Evolutionary conservation across 2,329 filamentous ascomycete species (phyloP).

Genomic region (Fusarium haematococcum): DNA sequence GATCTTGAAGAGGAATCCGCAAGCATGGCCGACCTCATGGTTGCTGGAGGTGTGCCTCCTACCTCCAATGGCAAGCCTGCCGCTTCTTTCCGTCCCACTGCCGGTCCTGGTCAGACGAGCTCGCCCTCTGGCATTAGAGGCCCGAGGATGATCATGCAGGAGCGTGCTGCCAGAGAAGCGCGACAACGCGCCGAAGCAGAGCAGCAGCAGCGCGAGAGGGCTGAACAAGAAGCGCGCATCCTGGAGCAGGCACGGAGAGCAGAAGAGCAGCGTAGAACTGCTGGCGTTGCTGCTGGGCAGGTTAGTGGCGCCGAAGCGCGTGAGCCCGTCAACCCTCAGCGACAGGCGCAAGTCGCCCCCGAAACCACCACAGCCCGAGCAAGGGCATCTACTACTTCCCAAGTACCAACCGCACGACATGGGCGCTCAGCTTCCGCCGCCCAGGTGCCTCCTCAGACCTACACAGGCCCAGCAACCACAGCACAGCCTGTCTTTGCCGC

Average conservation of each 20-base stretch:
- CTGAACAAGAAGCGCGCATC: slow-evolving; percentile 67
- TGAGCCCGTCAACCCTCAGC: slow-evolving; percentile 50
- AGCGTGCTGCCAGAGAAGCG: slow-evolving; percentile 82
- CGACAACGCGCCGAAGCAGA: slow-evolving; percentile 76
- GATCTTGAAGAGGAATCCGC: slow-evolving; percentile 90
- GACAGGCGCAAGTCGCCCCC: slow-evolving; percentile 43
- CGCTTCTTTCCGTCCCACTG: slow-evolving; percentile 57
- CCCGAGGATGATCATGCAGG: slow-evolving; percentile 91
- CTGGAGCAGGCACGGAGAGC: slow-evolving; percentile 67
- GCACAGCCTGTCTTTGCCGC: slow-evolving; percentile 30
- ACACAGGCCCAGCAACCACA: slow-evolving; percentile 31
- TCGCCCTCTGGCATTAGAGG: slow-evolving; percentile 79
- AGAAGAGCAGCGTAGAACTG: slow-evolving; percentile 68
- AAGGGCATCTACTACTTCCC: slow-evolving; percentile 44
- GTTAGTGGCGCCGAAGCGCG: slow-evolving; percentile 46
- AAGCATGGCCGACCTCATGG: slow-evolving; percentile 85
- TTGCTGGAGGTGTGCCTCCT: slow-evolving; percentile 66
- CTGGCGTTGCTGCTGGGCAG: slow-evolving; percentile 57
- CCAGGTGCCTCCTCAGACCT: slow-evolving; percentile 38
- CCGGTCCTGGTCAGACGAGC: slow-evolving; percentile 63
- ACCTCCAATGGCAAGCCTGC: slow-evolving; percentile 67
- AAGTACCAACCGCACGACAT: slow-evolving; percentile 39
- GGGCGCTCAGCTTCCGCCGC: slow-evolving; percentile 28
- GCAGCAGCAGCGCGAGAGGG: slow-evolving; percentile 68
- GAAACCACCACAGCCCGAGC: slow-evolving; percentile 43